phyloP scores from a whole-genome alignment of 441 rosid genomes.

The Metrosideros polymorpha region DNA sequence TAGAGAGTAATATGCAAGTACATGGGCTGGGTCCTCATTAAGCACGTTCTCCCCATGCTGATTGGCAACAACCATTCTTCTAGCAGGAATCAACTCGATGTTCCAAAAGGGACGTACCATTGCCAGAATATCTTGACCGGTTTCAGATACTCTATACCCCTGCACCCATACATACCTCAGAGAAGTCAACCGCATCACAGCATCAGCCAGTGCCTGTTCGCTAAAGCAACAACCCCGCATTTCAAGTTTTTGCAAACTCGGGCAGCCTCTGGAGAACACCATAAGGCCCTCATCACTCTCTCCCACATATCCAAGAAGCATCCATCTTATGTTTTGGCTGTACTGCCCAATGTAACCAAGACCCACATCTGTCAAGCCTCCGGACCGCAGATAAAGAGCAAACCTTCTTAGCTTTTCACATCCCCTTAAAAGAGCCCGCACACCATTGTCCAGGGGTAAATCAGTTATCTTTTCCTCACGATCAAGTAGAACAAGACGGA shows the following conservation, averaged over 20 bases:
- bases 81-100: slow-evolving; percentile 74
- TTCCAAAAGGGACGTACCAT: slow-evolving; percentile 97
- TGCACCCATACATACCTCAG: slow-evolving; percentile 93
- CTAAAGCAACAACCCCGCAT: slow-evolving; percentile 91
- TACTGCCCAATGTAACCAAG: slow-evolving; percentile 65
- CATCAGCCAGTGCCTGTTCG: slow-evolving; percentile 57
- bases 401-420: slow-evolving; percentile 75
- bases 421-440: slow-evolving; percentile 66
- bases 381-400: slow-evolving; percentile 67
- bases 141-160: slow-evolving; percentile 51
- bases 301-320: slow-evolving; percentile 88
- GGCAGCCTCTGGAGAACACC: slow-evolving; percentile 79
- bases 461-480: slow-evolving; percentile 62
- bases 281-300: slow-evolving; percentile 63
- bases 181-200: slow-evolving; percentile 51
- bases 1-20: slow-evolving; percentile 86
- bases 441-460: slow-evolving; percentile 86
- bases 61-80: slow-evolving; percentile 20
- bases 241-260: slow-evolving; percentile 73
- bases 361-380: slow-evolving; percentile 73
- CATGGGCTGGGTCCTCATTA: slow-evolving; percentile 72
- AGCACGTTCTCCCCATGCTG: slow-evolving; percentile 18
- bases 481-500: slow-evolving; percentile 81
- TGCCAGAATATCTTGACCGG: slow-evolving; percentile 39
- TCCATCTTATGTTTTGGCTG: slow-evolving; percentile 75